These are phyloP conservation scores for Pseudomonodictys pantanalensis DNA, from an alignment of 495 filamentous ascomycete species.

Conservation along the genomic window DNA sequence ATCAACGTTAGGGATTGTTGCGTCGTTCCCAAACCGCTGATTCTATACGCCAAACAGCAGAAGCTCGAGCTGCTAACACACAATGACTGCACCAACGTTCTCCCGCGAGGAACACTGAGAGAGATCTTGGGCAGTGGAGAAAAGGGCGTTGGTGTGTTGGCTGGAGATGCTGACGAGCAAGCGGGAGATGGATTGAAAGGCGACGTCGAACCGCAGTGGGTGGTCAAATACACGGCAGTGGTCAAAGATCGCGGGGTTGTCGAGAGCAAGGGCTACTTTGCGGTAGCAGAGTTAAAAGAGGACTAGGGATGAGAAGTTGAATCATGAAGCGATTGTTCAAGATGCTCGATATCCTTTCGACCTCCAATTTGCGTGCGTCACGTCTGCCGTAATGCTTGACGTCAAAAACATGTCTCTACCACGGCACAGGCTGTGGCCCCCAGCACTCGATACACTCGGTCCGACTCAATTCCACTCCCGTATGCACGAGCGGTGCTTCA, in stretches of 20 bases:
- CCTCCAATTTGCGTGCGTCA: background rate
- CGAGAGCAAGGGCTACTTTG: conserved; percentile 97
- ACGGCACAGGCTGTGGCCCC: background rate
- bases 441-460: background rate
- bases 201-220: conserved; percentile 84
- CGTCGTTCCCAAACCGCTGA: conserved; percentile 85
- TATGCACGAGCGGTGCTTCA: background rate
- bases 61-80: conserved; percentile 88
- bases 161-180: conserved; percentile 41
- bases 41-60: conserved; percentile 78
- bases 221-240: conserved; percentile 97
- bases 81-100: conserved; percentile 87
- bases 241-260: conserved; percentile 94
- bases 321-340: background rate
- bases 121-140: conserved; percentile 67
- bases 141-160: conserved; percentile 41
- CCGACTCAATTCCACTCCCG: background rate
- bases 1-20: conserved; percentile 97
- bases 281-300: conserved; percentile 63
- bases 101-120: conserved; percentile 77
- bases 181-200: conserved; percentile 59
- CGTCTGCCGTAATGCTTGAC: background rate
- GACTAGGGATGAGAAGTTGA: background rate
- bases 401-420: background rate
- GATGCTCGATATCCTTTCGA: background rate